Evolutionary conservation across 2,329 filamentous ascomycete species (phyloP).

Genomic region (Aspergillus japonicus): DNA sequence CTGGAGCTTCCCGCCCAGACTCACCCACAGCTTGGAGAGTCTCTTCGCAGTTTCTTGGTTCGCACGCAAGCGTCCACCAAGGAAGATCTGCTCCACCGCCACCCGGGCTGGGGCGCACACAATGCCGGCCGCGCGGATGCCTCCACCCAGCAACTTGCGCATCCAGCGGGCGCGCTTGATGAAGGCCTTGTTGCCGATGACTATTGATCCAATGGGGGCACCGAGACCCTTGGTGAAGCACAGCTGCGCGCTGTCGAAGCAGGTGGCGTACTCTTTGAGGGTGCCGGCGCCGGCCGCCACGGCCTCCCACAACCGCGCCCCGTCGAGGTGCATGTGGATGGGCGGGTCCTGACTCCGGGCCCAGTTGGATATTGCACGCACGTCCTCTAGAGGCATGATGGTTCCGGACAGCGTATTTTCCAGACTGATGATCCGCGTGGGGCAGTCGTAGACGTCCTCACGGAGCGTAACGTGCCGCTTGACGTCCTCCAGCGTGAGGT

Average conservation of each 20-base stretch:
- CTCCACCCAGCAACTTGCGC: slow-evolving; percentile 73
- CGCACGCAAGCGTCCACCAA: slow-evolving; percentile 57
- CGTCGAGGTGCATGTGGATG: slow-evolving; percentile 70
- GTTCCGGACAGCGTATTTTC: slow-evolving; percentile 78
- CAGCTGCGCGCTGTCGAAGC: slow-evolving; percentile 68
- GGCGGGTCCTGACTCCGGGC: slow-evolving; percentile 52
- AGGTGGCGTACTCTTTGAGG: slow-evolving; percentile 61
- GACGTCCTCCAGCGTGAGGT: slow-evolving; percentile 15
- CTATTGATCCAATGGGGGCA: slow-evolving; percentile 69
- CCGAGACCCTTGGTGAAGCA: slow-evolving; percentile 76
- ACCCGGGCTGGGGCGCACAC: slow-evolving; percentile 68
- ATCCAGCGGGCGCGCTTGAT: slow-evolving; percentile 65
- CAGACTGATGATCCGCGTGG: slow-evolving; percentile 70
- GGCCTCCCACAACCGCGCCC: slow-evolving; percentile 74
- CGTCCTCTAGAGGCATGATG: slow-evolving; percentile 69
- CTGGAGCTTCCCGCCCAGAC: slow-evolving; percentile 60
- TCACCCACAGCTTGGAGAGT: slow-evolving; percentile 61
- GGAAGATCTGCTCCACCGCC: slow-evolving; percentile 70
- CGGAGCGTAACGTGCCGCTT: slow-evolving; percentile 25
- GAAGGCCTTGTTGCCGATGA: slow-evolving; percentile 56
- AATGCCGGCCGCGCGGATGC: slow-evolving; percentile 69
- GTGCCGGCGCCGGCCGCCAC: slow-evolving; percentile 63
- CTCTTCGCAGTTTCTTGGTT: slow-evolving; percentile 59
- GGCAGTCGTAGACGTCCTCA: slow-evolving; percentile 69
- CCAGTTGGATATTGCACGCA: slow-evolving; percentile 64